Conservation (phyloP, 805 yeast species). For the Metschnikowia cerradonensis region DNA sequence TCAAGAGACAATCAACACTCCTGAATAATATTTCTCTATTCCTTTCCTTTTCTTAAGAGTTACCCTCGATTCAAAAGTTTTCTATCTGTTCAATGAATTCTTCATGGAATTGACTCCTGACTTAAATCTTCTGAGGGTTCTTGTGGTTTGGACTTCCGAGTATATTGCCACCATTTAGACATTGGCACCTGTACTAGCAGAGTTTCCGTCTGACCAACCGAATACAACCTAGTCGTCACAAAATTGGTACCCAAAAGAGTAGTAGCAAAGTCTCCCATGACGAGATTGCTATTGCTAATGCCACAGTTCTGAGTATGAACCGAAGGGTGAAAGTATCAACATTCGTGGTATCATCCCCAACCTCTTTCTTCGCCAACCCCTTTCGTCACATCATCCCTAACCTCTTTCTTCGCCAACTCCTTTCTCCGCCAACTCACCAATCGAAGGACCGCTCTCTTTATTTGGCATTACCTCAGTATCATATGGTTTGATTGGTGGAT, state of each 20-base stretch:
- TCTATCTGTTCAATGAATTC: conserved; percentile 21
- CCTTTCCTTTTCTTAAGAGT: neutral
- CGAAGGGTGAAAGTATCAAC: no score
- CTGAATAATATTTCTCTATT: neutral
- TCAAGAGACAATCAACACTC: neutral
- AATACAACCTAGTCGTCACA: conserved; percentile 28
- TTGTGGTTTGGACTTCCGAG: neutral
- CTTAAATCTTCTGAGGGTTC: conserved; percentile 19
- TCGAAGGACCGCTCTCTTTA: no score
- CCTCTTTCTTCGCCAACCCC: no score
- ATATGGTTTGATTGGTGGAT: no score
- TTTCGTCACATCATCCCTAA: no score
- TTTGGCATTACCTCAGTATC: no score
- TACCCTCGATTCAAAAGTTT: conserved; percentile 4
- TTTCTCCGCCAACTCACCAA: no score
- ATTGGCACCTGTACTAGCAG: neutral
- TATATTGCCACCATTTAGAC: conserved; percentile 11
- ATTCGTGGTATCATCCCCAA: no score
- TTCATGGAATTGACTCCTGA: conserved; percentile 20
- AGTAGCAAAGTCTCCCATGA: no score
- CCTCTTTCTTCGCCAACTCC: no score
- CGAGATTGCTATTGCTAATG: no score
- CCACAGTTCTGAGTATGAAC: no score
- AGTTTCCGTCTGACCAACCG: conserved; percentile 12
- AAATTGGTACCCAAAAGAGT: conserved; percentile 7